Percentiles rank a stretch among this genome's conserved stretches.
These are phyloP conservation scores for Gloeostereum incarnatum DNA, from an alignment of 768 basidiomycete species.

Conservation along the genomic window DNA sequence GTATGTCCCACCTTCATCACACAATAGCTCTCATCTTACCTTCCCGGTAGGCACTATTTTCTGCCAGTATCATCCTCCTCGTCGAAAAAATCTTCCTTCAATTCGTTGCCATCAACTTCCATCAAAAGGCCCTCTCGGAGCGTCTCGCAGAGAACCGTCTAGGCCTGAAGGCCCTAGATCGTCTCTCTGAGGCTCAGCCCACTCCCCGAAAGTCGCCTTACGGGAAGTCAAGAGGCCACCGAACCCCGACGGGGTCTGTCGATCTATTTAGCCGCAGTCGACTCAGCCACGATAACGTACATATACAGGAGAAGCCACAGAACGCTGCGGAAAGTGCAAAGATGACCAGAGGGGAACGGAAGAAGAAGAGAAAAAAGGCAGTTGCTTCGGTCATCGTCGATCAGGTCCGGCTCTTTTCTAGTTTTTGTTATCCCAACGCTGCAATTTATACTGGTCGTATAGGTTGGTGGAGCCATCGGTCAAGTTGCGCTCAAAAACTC, in stretches of 20 bases:
- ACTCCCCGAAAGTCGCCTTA: slow-evolving; percentile 29
- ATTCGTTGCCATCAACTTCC: slow-evolving; percentile 75
- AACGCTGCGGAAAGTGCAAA: slow-evolving; percentile 5
- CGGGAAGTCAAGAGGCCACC: slow-evolving; percentile 30
- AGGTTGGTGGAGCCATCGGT: slow-evolving; percentile 52
- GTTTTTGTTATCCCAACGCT: background rate
- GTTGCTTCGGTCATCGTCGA: slow-evolving; percentile 66
- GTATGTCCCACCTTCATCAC: slow-evolving; percentile 19
- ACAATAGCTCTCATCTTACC: background rate
- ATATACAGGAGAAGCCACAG: slow-evolving; percentile 11
- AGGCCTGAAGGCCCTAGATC: slow-evolving; percentile 62
- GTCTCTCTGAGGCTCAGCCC: slow-evolving; percentile 58
- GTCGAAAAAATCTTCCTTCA: slow-evolving; percentile 52
- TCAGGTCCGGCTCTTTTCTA: slow-evolving; percentile 28
- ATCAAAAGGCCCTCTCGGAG: slow-evolving; percentile 67
- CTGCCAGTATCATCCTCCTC: slow-evolving; percentile 31
- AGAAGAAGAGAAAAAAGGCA: slow-evolving; percentile 35
- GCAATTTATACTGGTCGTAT: too few relatives aligned
- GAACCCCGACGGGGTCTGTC: slow-evolving; percentile 24
- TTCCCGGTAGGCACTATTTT: slow-evolving; percentile 32
- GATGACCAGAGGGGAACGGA: slow-evolving; percentile 20
- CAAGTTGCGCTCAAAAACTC: slow-evolving; percentile 65
- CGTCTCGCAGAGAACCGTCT: slow-evolving; percentile 62
- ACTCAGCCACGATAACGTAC: slow-evolving; percentile 9
- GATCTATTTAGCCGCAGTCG: slow-evolving; percentile 24